Evolutionary conservation across 768 basidiomycete genomes (phyloP).

Genomic region (Nidula microcarpa): DNA sequence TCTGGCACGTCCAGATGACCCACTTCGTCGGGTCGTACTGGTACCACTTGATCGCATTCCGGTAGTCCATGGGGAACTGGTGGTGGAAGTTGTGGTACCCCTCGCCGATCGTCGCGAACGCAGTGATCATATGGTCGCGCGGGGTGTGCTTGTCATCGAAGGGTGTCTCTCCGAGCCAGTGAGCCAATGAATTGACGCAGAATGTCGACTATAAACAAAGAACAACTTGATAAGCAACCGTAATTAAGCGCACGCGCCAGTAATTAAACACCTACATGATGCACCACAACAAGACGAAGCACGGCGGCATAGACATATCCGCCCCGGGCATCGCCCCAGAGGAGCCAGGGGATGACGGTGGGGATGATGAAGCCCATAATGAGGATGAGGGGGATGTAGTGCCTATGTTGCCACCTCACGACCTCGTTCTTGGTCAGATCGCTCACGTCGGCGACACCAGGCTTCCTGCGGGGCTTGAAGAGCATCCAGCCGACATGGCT

Average conservation of each 20-base stretch:
- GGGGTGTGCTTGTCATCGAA: constrained; percentile 97
- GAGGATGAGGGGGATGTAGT: constrained; percentile 71
- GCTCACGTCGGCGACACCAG: constrained; percentile 86
- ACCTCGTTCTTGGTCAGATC: constrained; percentile 80
- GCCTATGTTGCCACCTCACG: constrained; percentile 83
- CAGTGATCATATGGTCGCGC: constrained; percentile 84
- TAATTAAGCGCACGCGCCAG: too few species aligned
- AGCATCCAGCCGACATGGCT: constrained; percentile 94
- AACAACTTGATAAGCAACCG: too few species aligned
- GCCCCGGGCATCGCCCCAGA: constrained; percentile 85
- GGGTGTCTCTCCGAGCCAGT: constrained; percentile 91
- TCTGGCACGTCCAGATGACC: constrained; percentile 69
- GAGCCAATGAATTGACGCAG: constrained; percentile 95
- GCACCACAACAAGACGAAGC: constrained; percentile 77
- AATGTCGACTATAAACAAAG: constrained; percentile 74
- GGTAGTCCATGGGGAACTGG: constrained; percentile 94
- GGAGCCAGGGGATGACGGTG: constrained; percentile 70
- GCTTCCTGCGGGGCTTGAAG: constrained; percentile 83
- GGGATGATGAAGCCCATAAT: constrained; percentile 72
- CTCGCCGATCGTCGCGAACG: constrained; percentile 88
- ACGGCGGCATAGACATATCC: constrained; percentile 86
- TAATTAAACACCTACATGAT: constrained; percentile 70
- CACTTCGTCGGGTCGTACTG: constrained; percentile 93
- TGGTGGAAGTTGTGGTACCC: constrained; percentile 99
- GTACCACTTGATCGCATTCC: constrained; percentile 94